Evolutionary conservation across 495 filamentous ascomycete genomes (phyloP), one percentile per base, ranked within the genome.

Genomic region (Penicillium malachiteum): DNA sequence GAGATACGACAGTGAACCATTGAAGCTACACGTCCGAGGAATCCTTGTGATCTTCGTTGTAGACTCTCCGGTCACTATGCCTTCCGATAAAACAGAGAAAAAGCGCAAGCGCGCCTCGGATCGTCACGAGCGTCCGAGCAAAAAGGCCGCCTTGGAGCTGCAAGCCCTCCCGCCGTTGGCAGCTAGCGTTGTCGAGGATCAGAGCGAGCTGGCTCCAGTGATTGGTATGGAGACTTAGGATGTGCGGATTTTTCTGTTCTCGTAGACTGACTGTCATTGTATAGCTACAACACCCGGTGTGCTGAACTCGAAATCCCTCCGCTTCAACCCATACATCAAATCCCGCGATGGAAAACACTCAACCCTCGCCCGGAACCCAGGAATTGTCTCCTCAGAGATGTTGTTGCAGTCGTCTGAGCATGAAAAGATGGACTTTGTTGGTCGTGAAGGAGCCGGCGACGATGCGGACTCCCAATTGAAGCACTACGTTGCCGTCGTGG

Each of bases 401-500:
- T 78, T 97, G 42, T 85, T 96, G 50, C 84, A 88, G 55, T 91
- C 92, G 5, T 86, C 87, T 32, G 78, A 83, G 5, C 89, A 96
- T 62, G 77, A 79, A 40, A 87, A 83, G 53, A 70, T 98, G 55
- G 90, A 97, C 71, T 96, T 93, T 67, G 82, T 81, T 14, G 93
- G 84, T 31, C 82, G 83, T 17, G 91, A 96, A 75, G 84, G 88
- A 52, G 75, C 81, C 12, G 65, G 60, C 31, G 81, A 83, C 12
- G 80, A 82, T 54, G 71, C 81, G 12, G 84, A 92, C 52, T 78
- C 82, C 9, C 72, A 86, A 41, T 69, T 95, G 53, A 89, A 89
- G 61, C 89, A 97, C 71, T 98, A 95, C 70, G 70, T 96, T 56
- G 94, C 89, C 31, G 78, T 97, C 43, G 91, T 86, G 58, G 90